Conservation (phyloP, 495 filamentous ascomycete genomes). For the Penicillium canescens region DNA sequence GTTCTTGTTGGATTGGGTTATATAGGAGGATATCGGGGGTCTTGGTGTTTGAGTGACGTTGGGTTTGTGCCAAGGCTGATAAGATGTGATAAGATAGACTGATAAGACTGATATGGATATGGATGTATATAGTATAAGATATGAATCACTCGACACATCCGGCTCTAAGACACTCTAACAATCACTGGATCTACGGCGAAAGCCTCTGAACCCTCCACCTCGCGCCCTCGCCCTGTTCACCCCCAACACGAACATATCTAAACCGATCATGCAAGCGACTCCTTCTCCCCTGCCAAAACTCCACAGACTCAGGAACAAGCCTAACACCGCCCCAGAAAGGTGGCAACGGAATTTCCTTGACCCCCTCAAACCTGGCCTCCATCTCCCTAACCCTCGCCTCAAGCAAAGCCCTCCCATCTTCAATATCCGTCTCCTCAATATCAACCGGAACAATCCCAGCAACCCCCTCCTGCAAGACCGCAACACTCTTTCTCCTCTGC, state of each 20-base stretch:
- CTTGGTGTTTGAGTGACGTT: neutral
- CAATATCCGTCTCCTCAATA: constrained; percentile 59
- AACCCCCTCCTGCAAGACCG: constrained; percentile 37
- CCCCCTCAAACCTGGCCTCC: constrained; percentile 69
- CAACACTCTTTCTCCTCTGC: constrained; percentile 34
- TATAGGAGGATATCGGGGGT: neutral
- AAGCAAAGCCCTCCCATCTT: constrained; percentile 64
- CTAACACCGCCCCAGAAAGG: constrained; percentile 93
- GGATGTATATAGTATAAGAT: neutral
- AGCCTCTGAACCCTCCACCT: constrained; percentile 42
- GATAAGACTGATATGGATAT: constrained; percentile 10
- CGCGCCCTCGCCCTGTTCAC: constrained; percentile 54
- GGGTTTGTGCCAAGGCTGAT: constrained; percentile 9
- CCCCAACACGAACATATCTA: constrained; percentile 65
- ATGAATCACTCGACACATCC: too few species aligned
- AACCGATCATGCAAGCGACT: constrained; percentile 94
- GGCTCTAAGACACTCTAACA: too few species aligned
- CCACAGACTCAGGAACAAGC: constrained; percentile 79
- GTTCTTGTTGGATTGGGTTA: neutral
- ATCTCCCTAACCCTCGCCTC: constrained; percentile 69
- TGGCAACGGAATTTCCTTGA: constrained; percentile 81
- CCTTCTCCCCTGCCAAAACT: constrained; percentile 93
- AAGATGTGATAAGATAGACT: constrained; percentile 1
- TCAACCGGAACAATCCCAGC: constrained; percentile 45
- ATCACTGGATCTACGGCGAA: constrained; percentile 30